These are phyloP conservation scores for Dothistroma pini DNA, from an alignment of 2,329 filamentous ascomycete genomes.

Conservation along the genomic window DNA sequence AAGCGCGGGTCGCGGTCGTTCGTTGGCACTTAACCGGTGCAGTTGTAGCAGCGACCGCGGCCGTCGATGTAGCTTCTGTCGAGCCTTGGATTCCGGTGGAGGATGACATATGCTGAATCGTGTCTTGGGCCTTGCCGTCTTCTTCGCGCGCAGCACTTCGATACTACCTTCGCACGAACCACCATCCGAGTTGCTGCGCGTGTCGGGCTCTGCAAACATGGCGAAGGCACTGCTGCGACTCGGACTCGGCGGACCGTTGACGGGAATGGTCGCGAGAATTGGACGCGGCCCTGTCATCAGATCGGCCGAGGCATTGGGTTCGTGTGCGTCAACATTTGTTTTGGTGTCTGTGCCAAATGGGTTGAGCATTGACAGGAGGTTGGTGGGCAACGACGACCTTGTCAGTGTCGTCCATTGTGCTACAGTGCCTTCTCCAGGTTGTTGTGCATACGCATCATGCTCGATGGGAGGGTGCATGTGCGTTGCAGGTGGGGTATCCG, in stretches of 20 bases:
- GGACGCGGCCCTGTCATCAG: constrained; percentile 13
- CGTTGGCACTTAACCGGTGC: constrained; percentile 59
- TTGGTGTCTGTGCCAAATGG: constrained; percentile 24
- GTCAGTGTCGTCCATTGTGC: constrained; percentile 29
- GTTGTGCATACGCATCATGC: constrained; percentile 7
- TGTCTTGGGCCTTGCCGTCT: constrained; percentile 51
- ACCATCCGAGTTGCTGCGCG: constrained; percentile 27
- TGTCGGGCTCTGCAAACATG: constrained; percentile 36
- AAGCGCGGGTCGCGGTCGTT: constrained; percentile 63
- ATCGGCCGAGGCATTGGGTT: not conserved
- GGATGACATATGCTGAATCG: constrained; percentile 67
- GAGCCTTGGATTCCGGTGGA: constrained; percentile 53
- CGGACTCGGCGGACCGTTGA: constrained; percentile 25
- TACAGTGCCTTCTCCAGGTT: constrained; percentile 14
- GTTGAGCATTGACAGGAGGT: constrained; percentile 29
- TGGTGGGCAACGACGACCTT: constrained; percentile 21
- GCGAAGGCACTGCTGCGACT: constrained; percentile 26
- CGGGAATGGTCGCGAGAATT: constrained; percentile 20
- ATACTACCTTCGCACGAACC: constrained; percentile 34
- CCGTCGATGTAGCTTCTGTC: constrained; percentile 61
- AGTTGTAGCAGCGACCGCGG: constrained; percentile 69
- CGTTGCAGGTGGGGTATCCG: constrained; percentile 7
- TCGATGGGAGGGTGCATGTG: no score
- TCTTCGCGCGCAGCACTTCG: constrained; percentile 27
- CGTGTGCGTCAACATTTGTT: constrained; percentile 3